A percentile compares a stretch with the other conserved stretches of the same genome.
phyloP scores from a whole-genome alignment of 1,284 basidiomycete species.

The Chalciporus piperatoides region DNA sequence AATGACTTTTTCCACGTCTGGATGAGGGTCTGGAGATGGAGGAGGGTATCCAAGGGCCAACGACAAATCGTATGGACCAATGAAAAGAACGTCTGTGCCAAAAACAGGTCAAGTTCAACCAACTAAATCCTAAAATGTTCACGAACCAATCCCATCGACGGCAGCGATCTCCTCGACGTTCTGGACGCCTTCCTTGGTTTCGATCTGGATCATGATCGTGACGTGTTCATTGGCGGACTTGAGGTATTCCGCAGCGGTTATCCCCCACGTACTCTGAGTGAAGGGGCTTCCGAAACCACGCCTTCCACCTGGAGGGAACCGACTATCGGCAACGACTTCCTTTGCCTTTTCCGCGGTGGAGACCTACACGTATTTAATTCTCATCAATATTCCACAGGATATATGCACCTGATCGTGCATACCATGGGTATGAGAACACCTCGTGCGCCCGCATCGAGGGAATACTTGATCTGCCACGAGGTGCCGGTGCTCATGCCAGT shows the following conservation, averaged over 20 bases:
- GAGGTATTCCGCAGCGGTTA: constrained; percentile 51
- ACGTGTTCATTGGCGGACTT: constrained; percentile 52
- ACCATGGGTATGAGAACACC: constrained; percentile 68
- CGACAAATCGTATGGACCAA: constrained; percentile 68
- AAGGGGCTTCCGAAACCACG: constrained; percentile 63
- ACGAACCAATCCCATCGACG: constrained; percentile 60
- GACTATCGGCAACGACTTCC: constrained; percentile 51
- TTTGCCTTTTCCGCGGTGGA: constrained; percentile 54
- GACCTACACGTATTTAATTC: constrained; percentile 37
- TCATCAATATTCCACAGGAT: neutral
- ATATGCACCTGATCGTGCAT: constrained; percentile 7
- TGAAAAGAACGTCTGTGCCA: constrained; percentile 50
- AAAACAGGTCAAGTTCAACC: neutral
- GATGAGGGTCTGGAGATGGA: constrained; percentile 60
- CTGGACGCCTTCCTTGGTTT: constrained; percentile 55
- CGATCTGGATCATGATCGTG: constrained; percentile 64
- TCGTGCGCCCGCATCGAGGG: constrained; percentile 58
- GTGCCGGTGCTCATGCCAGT: constrained; percentile 52
- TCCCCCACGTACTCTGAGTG: constrained; percentile 53
- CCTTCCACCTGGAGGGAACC: constrained; percentile 54
- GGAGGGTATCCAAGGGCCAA: constrained; percentile 54
- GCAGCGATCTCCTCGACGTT: constrained; percentile 60
- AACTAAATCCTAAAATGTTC: neutral
- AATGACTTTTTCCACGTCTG: constrained; percentile 59
- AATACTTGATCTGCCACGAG: constrained; percentile 67